Conservation (phyloP, 1,139 yeast species). For the Magnusiomyces suaveolens region DNA sequence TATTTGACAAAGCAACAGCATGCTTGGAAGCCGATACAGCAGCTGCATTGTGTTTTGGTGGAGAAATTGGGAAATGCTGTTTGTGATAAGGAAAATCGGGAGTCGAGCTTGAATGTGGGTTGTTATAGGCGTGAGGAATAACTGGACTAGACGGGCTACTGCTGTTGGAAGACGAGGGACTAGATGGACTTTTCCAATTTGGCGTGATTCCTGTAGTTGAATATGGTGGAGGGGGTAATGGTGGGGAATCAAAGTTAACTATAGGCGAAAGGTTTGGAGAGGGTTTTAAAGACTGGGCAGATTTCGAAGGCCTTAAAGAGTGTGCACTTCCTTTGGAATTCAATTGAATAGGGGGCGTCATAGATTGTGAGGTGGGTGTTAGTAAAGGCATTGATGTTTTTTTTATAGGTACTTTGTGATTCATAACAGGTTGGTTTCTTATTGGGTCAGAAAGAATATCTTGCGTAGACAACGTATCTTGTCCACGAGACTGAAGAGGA, state of each 20-base stretch:
- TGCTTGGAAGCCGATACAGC: constrained; percentile 1
- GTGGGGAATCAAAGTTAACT: background rate
- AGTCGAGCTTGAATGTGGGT: background rate
- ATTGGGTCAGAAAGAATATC: no score
- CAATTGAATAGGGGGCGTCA: no score
- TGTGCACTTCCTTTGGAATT: background rate
- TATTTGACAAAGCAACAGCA: background rate
- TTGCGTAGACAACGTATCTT: background rate
- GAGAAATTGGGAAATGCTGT: background rate
- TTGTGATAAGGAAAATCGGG: background rate
- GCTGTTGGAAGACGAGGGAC: background rate
- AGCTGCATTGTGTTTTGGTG: constrained; percentile 2
- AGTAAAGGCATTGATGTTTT: no score
- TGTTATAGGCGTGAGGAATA: background rate
- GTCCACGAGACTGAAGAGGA: background rate
- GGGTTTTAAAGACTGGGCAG: background rate
- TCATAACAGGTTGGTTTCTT: no score
- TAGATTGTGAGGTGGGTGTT: no score
- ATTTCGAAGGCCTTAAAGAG: background rate
- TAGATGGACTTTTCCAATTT: background rate
- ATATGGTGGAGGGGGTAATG: background rate
- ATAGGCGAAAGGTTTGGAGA: background rate
- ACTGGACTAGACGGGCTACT: background rate
- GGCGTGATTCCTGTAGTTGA: background rate
- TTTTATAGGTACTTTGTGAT: no score